Conservation (phyloP, 1,284 basidiomycete species). For the Ganoderma sp. region DNA sequence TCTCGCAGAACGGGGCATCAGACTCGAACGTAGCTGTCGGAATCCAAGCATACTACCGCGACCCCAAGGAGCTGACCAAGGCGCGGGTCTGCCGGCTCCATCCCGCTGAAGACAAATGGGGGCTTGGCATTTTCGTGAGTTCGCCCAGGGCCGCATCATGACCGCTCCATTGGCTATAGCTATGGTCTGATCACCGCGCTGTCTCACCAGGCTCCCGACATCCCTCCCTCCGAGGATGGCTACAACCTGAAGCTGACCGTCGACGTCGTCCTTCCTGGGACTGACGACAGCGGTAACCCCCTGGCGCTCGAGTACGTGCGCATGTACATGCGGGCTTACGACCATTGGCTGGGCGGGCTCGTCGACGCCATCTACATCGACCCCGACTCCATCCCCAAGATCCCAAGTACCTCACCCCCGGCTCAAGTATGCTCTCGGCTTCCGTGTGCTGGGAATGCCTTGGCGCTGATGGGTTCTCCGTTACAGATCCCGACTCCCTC, state of each 20-base stretch:
- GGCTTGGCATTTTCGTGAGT: slow-evolving; percentile 5
- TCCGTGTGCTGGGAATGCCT: not conserved
- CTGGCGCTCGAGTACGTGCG: not conserved
- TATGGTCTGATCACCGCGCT: not conserved
- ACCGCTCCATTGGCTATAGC: not conserved
- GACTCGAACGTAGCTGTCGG: slow-evolving; percentile 1
- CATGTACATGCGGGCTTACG: not conserved
- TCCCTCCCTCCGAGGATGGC: not conserved
- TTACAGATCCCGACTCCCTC: not conserved
- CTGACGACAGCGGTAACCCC: not conserved
- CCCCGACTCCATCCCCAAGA: not conserved
- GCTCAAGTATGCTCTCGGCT: not conserved
- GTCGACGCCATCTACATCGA: slow-evolving; percentile 10
- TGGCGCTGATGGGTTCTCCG: not conserved
- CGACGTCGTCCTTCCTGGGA: slow-evolving; percentile 1
- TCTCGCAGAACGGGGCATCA: slow-evolving; percentile 4
- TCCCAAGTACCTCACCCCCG: not conserved
- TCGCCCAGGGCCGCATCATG: not conserved
- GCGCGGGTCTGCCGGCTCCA: not conserved
- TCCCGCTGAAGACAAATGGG: slow-evolving; percentile 6
- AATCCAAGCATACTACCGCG: slow-evolving; percentile 3
- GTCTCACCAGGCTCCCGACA: not conserved
- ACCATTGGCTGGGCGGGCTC: slow-evolving; percentile 7
- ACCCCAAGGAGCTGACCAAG: not conserved
- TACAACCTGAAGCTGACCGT: slow-evolving; percentile 4